Percentiles rank a stretch among this genome's conserved stretches.
Evolutionary conservation across 768 basidiomycete species (phyloP).

Genomic region (Trametes cubensis): DNA sequence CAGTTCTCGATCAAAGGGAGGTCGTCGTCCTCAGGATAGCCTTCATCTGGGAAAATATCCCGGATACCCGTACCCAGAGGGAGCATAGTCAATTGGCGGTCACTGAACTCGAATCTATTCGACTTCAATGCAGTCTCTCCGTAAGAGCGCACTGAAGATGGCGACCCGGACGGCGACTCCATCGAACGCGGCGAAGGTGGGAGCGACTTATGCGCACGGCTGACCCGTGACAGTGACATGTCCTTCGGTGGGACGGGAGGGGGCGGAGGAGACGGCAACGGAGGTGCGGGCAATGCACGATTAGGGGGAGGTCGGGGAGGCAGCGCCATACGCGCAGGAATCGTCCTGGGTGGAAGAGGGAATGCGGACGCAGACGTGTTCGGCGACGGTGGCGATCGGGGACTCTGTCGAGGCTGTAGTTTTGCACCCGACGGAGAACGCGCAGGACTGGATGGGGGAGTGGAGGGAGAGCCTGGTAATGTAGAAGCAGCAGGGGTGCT

Average conservation of each 20-base stretch:
- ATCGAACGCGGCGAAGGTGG: conserved; percentile 12
- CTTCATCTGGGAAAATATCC: background rate
- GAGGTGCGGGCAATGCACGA: conserved; percentile 9
- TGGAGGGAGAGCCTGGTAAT: background rate
- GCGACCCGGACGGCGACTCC: background rate
- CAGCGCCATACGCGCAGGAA: background rate
- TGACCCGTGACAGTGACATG: background rate
- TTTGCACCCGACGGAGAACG: background rate
- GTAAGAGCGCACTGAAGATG: conserved; percentile 5
- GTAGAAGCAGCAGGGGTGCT: conserved; percentile 5
- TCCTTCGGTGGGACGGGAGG: conserved; percentile 19
- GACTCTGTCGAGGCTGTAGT: background rate
- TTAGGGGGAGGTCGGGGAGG: conserved; percentile 12
- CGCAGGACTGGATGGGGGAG: background rate
- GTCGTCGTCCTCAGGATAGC: background rate
- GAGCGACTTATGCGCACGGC: conserved; percentile 14
- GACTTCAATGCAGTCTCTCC: background rate
- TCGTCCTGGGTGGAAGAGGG: conserved; percentile 7
- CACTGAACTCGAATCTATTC: background rate
- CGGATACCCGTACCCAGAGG: conserved; percentile 7
- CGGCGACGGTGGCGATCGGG: background rate
- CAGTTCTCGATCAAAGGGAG: background rate
- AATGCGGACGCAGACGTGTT: conserved; percentile 1
- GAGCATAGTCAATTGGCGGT: background rate
- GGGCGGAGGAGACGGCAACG: background rate